Percentiles rank a stretch among this genome's conserved stretches.
Conservation (phyloP, 345 rosid genomes). For the Eucalyptus cloeziana region DNA sequence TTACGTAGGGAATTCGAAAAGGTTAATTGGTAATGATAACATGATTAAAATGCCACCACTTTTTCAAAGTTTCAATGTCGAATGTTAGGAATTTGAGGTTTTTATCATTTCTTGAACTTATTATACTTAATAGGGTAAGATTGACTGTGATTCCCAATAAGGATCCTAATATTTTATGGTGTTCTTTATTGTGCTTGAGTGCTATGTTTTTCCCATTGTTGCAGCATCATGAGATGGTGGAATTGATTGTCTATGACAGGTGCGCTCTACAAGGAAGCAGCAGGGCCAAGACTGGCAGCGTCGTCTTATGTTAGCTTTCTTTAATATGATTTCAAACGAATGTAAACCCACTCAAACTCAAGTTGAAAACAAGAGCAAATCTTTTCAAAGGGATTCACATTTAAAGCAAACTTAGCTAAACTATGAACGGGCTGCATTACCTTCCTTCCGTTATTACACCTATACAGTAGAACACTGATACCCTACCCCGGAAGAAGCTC, state of each 20-base stretch:
- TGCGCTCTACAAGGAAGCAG: slow-evolving; percentile 29
- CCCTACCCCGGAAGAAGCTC: background rate
- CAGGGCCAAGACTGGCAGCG: slow-evolving; percentile 20
- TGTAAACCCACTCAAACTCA: background rate
- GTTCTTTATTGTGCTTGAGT: background rate
- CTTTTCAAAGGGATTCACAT: background rate
- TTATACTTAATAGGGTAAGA: too few relatives aligned
- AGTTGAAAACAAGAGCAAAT: background rate
- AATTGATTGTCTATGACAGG: background rate
- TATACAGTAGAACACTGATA: background rate
- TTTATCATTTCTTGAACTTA: too few relatives aligned
- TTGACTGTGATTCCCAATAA: too few relatives aligned
- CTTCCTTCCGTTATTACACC: accelerated
- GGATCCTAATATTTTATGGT: background rate
- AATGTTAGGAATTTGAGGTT: too few relatives aligned
- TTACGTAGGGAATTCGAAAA: accelerated
- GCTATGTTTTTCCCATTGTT: background rate
- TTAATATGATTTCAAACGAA: background rate
- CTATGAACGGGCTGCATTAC: accelerated
- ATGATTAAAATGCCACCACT: accelerated
- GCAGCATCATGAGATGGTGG: background rate
- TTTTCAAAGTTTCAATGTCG: too few relatives aligned
- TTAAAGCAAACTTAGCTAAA: background rate
- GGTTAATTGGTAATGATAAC: too few relatives aligned
- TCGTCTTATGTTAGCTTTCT: background rate